A percentile compares a stretch with the other conserved stretches of the same genome.
phyloP scores from a whole-genome alignment of 2,329 filamentous ascomycete species.

The Aplosporella prunicola region DNA sequence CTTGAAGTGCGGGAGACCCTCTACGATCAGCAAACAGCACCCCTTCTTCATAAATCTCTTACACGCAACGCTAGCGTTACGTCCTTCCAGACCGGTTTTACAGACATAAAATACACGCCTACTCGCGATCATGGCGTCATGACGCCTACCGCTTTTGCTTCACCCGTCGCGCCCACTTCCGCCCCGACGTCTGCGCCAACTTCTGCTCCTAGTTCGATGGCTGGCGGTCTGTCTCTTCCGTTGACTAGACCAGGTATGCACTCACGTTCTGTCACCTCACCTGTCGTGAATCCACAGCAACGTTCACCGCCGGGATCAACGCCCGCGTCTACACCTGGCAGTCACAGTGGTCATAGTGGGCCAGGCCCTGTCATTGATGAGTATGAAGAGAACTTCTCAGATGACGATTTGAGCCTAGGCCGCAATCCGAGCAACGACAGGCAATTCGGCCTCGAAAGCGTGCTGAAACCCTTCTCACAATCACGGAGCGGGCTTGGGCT shows the following conservation, averaged over 20 bases:
- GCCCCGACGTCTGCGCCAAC: slow-evolving; percentile 16
- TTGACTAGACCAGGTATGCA: slow-evolving; percentile 59
- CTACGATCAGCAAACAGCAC: slow-evolving; percentile 87
- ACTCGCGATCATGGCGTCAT: slow-evolving; percentile 42
- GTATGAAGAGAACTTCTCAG: slow-evolving; percentile 63
- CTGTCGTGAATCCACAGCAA: slow-evolving; percentile 45
- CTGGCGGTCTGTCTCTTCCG: slow-evolving; percentile 25
- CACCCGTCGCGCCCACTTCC: slow-evolving; percentile 15
- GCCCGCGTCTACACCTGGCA: slow-evolving; percentile 48
- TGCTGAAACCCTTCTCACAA: slow-evolving; percentile 51
- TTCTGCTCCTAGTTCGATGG: too few species aligned
- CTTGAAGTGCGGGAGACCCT: slow-evolving; percentile 70
- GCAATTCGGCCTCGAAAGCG: slow-evolving; percentile 8
- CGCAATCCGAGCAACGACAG: slow-evolving; percentile 17
- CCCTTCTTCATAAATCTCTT: slow-evolving; percentile 76
- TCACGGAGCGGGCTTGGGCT: slow-evolving; percentile 42
- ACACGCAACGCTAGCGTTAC: slow-evolving; percentile 60
- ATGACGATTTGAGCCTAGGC: slow-evolving; percentile 54
- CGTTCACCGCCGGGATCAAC: slow-evolving; percentile 39
- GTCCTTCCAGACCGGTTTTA: slow-evolving; percentile 81
- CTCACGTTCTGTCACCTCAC: slow-evolving; percentile 75
- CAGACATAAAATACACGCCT: slow-evolving; percentile 56
- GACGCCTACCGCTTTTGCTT: slow-evolving; percentile 49
- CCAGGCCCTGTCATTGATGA: slow-evolving; percentile 51
- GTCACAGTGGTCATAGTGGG: slow-evolving; percentile 1